Conservation (phyloP, 352 stramenopile genomes). For the Phytophthora pluvialis region DNA sequence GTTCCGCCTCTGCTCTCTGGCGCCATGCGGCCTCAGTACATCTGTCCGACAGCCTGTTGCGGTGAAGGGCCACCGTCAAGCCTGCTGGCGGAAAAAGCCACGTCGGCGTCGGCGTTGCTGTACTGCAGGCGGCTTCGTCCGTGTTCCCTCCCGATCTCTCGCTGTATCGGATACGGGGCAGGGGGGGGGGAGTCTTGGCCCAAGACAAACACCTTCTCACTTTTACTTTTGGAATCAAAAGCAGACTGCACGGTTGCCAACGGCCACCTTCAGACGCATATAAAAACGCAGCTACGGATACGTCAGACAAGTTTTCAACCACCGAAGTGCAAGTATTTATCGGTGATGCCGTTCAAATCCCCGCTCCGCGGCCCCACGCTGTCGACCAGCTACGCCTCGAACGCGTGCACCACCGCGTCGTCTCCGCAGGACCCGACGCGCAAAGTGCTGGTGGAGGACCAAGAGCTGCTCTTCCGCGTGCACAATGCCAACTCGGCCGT, state of each 20-base stretch:
- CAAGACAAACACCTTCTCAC: conserved; percentile 1
- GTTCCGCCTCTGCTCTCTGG: conserved; percentile 14
- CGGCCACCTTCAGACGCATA: conserved; percentile 20
- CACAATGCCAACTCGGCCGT: conserved; percentile 12
- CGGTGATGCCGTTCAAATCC: conserved; percentile 32
- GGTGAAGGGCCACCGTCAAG: conserved; percentile 8
- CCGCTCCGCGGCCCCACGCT: conserved; percentile 6
- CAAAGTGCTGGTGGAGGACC: conserved; percentile 34
- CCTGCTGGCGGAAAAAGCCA: conserved; percentile 1
- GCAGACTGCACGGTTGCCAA: no score
- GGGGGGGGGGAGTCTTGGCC: no score
- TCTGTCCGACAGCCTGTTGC: conserved; percentile 5
- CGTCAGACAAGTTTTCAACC: conserved; percentile 2
- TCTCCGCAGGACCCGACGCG: conserved; percentile 14
- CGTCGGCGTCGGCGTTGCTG: background rate
- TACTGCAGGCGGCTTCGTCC: conserved; percentile 4
- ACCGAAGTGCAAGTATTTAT: conserved; percentile 15
- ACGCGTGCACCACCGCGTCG: conserved; percentile 13
- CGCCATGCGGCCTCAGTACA: conserved; percentile 5
- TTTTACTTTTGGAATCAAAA: conserved; percentile 10
- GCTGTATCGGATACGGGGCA: background rate
- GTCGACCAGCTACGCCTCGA: conserved; percentile 20
- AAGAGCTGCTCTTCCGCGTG: conserved; percentile 37
- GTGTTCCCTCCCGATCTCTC: conserved; percentile 23
- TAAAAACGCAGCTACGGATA: conserved; percentile 10